Evolutionary conservation across 1,284 basidiomycete species (phyloP).

Genomic region (Pseudozyma thailandica): DNA sequence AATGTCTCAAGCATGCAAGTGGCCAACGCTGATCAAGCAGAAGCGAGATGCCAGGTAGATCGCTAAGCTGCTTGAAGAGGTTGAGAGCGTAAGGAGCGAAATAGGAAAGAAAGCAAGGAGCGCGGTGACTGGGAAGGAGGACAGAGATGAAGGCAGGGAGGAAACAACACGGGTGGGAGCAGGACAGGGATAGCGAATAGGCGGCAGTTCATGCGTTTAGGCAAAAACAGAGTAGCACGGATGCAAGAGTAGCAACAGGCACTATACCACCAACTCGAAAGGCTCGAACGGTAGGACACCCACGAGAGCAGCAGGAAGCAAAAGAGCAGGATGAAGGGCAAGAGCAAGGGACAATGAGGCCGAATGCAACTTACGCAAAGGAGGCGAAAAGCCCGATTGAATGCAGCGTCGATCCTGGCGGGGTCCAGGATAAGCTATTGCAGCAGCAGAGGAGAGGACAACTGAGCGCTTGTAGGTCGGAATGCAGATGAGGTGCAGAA

Average conservation of each 20-base stretch:
- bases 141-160: constrained; percentile 3
- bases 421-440: constrained; percentile 25
- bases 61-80: constrained; percentile 6
- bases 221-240: neutral
- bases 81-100: constrained; percentile 1
- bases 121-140: neutral
- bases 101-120: constrained; percentile 2
- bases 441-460: constrained; percentile 14
- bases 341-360: neutral
- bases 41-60: constrained; percentile 13
- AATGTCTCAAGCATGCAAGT: constrained; percentile 13
- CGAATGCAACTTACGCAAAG: constrained; percentile 27
- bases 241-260: constrained; percentile 4
- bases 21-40: constrained; percentile 8
- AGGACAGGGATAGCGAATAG: constrained; percentile 1
- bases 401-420: constrained; percentile 41
- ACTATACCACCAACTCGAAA: neutral
- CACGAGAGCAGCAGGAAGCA: neutral
- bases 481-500: constrained; percentile 11
- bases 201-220: constrained; percentile 4
- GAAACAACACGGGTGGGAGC: constrained; percentile 25
- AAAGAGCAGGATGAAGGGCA: neutral
- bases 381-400: constrained; percentile 10
- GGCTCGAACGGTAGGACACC: neutral
- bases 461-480: constrained; percentile 19